Conservation (phyloP, 371 early-diverging fungal genomes). For the Mortierella sp. region DNA sequence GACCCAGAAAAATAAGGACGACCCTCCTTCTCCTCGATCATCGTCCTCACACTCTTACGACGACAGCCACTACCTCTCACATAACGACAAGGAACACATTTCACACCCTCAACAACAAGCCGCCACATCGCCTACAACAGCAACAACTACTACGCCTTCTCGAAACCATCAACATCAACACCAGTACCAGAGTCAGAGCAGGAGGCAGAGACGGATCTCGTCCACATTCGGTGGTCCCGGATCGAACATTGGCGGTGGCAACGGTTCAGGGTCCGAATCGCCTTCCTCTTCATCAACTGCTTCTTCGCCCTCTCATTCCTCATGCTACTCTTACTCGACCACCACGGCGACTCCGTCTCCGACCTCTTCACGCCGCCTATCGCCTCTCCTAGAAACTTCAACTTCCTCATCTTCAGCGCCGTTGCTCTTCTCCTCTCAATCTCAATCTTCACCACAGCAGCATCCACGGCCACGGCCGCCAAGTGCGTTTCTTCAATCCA, state of each 20-base stretch:
- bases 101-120: neutral
- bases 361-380: conserved; percentile 12
- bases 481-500: neutral
- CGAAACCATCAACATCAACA: neutral
- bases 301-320: conserved; percentile 8
- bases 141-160: neutral
- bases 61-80: neutral
- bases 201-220: conserved; percentile 28
- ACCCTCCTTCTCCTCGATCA: neutral
- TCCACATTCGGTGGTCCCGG: conserved; percentile 51
- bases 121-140: neutral
- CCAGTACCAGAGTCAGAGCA: neutral
- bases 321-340: neutral
- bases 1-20: conserved; percentile 1
- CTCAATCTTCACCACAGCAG: neutral
- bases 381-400: conserved; percentile 2
- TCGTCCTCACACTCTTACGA: neutral
- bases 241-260: conserved; percentile 24
- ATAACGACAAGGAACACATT: neutral
- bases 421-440: neutral
- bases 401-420: neutral
- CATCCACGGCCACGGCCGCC: too few species aligned
- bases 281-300: conserved; percentile 22
- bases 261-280: conserved; percentile 25
- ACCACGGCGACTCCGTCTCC: neutral